Percentiles rank a stretch among this genome's conserved stretches.
Conservation (phyloP, 441 rosid species). For the Monsonia emarginata region DNA sequence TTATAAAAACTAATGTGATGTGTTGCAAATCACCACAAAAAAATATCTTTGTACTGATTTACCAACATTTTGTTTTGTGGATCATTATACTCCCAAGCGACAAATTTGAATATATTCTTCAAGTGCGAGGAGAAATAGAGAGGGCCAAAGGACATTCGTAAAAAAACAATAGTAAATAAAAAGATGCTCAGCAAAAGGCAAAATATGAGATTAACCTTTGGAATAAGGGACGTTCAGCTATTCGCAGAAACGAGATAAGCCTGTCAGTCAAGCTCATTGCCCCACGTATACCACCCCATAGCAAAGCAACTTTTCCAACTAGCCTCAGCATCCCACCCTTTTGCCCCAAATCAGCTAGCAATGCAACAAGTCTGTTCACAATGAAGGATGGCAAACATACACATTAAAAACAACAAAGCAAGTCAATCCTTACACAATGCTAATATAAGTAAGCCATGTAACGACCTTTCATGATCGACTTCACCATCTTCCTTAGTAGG, state of each 20-base stretch:
- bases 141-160: too few relatives aligned
- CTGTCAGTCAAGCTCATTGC: constrained; percentile 84
- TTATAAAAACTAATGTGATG: neutral
- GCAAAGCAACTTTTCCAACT: constrained; percentile 86
- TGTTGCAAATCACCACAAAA: neutral
- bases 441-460: constrained; percentile 10
- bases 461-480: constrained; percentile 92
- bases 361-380: constrained; percentile 64
- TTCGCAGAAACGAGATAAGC: constrained; percentile 62
- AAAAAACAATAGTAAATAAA: too few relatives aligned
- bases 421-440: constrained; percentile 2
- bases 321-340: constrained; percentile 84
- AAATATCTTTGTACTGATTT: neutral
- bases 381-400: constrained; percentile 10
- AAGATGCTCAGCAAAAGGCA: too few relatives aligned
- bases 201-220: constrained; percentile 44
- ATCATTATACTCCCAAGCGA: neutral
- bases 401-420: constrained; percentile 6
- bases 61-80: neutral
- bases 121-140: too few relatives aligned
- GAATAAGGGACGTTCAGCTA: constrained; percentile 71
- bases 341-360: constrained; percentile 85
- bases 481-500: constrained; percentile 89
- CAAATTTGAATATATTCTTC: neutral
- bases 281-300: constrained; percentile 99